phyloP scores from a whole-genome alignment of 306 rosid genomes.

The Dryas alaskensis region DNA sequence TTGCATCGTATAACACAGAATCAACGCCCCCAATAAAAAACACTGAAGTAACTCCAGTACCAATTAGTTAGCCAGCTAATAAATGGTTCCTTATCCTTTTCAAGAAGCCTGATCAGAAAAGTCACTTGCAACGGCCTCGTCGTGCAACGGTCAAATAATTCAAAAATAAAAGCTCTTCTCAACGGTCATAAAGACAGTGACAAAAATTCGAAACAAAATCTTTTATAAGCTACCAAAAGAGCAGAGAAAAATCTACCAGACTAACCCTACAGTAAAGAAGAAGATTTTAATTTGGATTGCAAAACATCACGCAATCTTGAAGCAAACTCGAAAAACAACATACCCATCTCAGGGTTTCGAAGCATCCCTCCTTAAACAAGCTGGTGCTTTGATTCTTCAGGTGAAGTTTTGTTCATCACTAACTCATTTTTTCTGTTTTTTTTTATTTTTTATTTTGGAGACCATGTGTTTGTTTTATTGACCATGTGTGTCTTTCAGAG shows the following conservation, averaged over 20 bases:
- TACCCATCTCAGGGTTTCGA: background rate
- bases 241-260: background rate
- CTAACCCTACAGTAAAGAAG: too few relatives aligned
- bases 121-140: constrained; percentile 4
- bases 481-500: too few relatives aligned
- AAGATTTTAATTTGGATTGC: background rate
- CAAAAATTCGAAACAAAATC: background rate
- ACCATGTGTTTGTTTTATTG: too few relatives aligned
- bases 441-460: too few relatives aligned
- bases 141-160: constrained; percentile 16
- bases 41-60: too few relatives aligned
- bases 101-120: background rate
- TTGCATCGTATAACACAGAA: too few relatives aligned
- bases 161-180: background rate
- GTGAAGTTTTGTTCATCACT: too few relatives aligned
- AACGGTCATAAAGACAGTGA: constrained; percentile 4
- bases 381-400: background rate
- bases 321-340: background rate
- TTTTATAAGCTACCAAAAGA: background rate
- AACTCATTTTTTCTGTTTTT: too few relatives aligned
- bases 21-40: too few relatives aligned
- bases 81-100: background rate
- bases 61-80: too few relatives aligned
- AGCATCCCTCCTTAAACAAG: background rate
- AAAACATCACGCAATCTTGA: background rate